Base-by-base conservation (phyloP, 2,329 filamentous ascomycete genomes). In the Rhinocladiella mackenziei region DNA sequence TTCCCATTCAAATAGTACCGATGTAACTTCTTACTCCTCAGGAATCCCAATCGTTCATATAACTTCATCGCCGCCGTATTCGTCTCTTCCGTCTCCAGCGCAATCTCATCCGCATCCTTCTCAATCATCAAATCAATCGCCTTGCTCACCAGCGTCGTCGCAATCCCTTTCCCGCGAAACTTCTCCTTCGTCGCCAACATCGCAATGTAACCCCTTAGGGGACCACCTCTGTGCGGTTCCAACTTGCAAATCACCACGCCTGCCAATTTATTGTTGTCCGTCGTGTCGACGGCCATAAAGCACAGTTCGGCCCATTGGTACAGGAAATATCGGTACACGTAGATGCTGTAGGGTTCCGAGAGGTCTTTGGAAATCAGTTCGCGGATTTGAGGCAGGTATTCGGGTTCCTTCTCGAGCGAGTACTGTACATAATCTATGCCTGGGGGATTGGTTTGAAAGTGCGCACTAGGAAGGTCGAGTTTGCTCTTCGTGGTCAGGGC, bases 221-320 rank as follows among this genome's bases (percentile, higher is more conserved):
- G 89, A 53, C 91, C 89, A 4, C 84, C 86, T 15, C 86, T 79
- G 68, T 98, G 92, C 17, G 81, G 78, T 64, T 98, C 92, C 47
- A 98, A 80, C 65, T 98, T 98, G 67, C 85, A 95, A 48, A 98
- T 83, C 32, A 98, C 84, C 33, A 97, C 89, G 45, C 92, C 92
- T 48, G 95, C 78, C 43, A 98, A 78, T 39, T 81, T 76, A 38
- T 70, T 62, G 10, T 80, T 76, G 50, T 84, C 74, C 32, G 76
- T 71, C 51, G 77, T 67, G 18, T 45, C 41, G 28, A 53, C 28
- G 69, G 91, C 89, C 81, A 97, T 86, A 67, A 88, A 97, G 67
- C 92, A 98, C n/a, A 98, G 72, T 61, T 97, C 84, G 4, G 86
- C 86, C 92, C 92, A 98, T 76, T 97, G 89, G 62, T 94, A 95